These are phyloP conservation scores for Shiraia sp. DNA, from an alignment of 2,329 filamentous ascomycete genomes.

Conservation along the genomic window DNA sequence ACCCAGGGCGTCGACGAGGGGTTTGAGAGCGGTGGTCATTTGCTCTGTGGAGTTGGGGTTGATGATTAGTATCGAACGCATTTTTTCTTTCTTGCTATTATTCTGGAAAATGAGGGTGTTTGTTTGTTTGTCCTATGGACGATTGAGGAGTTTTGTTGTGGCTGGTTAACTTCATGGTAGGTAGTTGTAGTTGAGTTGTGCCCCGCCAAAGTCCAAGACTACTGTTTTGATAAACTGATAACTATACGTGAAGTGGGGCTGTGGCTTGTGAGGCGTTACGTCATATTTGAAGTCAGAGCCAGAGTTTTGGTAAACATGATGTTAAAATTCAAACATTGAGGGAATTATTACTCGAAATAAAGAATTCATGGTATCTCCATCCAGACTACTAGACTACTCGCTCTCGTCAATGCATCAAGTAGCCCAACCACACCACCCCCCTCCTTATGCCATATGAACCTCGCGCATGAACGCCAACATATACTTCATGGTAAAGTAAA, in stretches of 20 bases:
- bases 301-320: too few relatives aligned
- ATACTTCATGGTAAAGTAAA: slow-evolving; percentile 17
- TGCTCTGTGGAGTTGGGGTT: slow-evolving; percentile 76
- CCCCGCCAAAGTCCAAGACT: slow-evolving; percentile 14
- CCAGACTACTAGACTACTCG: too few relatives aligned
- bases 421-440: neutral
- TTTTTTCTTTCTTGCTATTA: slow-evolving; percentile 29
- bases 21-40: slow-evolving; percentile 71
- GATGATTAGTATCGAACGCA: slow-evolving; percentile 66
- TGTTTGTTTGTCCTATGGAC: slow-evolving; percentile 32
- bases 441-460: slow-evolving; percentile 1
- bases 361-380: too few relatives aligned
- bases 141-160: neutral
- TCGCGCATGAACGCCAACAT: slow-evolving; percentile 4
- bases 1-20: slow-evolving; percentile 50
- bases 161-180: neutral
- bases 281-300: slow-evolving; percentile 7
- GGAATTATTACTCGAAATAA: too few relatives aligned
- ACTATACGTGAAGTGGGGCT: slow-evolving; percentile 13
- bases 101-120: slow-evolving; percentile 11
- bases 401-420: neutral
- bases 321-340: too few relatives aligned
- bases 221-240: slow-evolving; percentile 10
- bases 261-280: slow-evolving; percentile 9
- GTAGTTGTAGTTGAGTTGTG: slow-evolving; percentile 8